Conservation (phyloP, 805 yeast species). For the Priceomyces haplophilus region DNA sequence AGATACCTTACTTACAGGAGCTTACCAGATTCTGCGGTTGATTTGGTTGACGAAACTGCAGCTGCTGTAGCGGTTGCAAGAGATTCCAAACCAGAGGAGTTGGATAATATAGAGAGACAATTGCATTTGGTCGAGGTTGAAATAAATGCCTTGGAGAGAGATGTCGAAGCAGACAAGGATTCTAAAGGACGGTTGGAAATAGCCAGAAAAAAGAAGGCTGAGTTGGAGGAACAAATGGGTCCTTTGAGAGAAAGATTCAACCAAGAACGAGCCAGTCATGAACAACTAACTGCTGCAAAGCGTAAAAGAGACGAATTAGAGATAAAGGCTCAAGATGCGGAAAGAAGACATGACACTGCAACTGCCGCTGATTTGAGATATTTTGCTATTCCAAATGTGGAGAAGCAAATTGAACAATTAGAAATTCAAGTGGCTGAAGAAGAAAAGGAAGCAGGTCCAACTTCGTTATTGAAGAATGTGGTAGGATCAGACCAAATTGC, state of each 20-base stretch:
- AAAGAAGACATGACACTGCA: slow-evolving; percentile 91
- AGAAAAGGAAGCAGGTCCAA: slow-evolving; percentile 56
- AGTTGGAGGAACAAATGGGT: slow-evolving; percentile 75
- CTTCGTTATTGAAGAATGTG: slow-evolving; percentile 76
- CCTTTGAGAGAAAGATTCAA: slow-evolving; percentile 84
- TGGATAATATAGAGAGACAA: slow-evolving; percentile 91
- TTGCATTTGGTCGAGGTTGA: slow-evolving; percentile 90
- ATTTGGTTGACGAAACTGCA: slow-evolving; percentile 88
- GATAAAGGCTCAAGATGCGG: slow-evolving; percentile 92
- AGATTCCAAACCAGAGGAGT: slow-evolving; percentile 96
- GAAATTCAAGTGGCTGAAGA: slow-evolving; percentile 80
- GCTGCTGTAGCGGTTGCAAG: slow-evolving; percentile 97
- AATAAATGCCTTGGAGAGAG: slow-evolving; percentile 95
- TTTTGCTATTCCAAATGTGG: slow-evolving; percentile 94
- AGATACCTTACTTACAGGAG: slow-evolving; percentile 90
- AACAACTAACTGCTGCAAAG: slow-evolving; percentile 84
- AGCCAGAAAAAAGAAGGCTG: slow-evolving; percentile 78
- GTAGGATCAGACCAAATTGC: slow-evolving; percentile 91
- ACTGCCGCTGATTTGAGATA: slow-evolving; percentile 95
- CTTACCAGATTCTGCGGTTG: slow-evolving; percentile 93
- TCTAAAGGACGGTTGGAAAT: slow-evolving; percentile 82
- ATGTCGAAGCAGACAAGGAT: slow-evolving; percentile 75
- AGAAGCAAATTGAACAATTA: slow-evolving; percentile 67
- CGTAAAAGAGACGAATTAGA: slow-evolving; percentile 90
- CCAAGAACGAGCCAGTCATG: slow-evolving; percentile 88